phyloP scores from a whole-genome alignment of 345 rosid species.

The Murraya paniculata region DNA sequence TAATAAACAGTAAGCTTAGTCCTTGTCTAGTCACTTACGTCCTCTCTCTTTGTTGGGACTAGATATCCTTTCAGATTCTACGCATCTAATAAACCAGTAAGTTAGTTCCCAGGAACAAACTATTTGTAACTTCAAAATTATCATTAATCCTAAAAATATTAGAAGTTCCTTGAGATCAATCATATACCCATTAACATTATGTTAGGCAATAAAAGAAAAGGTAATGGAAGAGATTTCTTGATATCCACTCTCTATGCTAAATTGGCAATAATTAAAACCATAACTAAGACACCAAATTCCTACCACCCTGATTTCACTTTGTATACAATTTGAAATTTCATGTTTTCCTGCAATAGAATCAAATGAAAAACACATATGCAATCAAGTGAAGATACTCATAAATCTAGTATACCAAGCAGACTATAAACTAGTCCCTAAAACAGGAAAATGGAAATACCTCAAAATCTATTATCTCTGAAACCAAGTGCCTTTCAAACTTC shows the following conservation, averaged over 20 bases:
- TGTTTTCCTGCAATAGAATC: background rate
- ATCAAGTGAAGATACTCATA: background rate
- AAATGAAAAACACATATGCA: background rate
- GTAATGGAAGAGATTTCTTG: conserved; percentile 1
- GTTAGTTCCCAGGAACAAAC: background rate
- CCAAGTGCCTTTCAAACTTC: conserved; percentile 93
- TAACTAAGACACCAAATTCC: background rate
- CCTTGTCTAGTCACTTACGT: background rate
- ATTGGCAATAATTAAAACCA: background rate
- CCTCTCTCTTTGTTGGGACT: background rate
- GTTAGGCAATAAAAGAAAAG: background rate
- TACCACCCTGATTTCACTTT: background rate
- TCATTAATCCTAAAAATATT: background rate
- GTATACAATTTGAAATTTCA: background rate
- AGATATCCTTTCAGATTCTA: background rate
- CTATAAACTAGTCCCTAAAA: background rate
- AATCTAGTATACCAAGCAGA: background rate
- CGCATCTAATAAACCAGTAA: background rate
- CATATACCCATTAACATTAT: background rate
- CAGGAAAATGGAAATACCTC: conserved; percentile 41
- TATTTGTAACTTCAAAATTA: background rate
- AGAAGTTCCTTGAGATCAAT: background rate
- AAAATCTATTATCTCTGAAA: conserved; percentile 83
- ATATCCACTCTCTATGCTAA: background rate
- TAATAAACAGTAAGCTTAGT: background rate